Percentiles rank a stretch among this genome's conserved stretches.
These are phyloP conservation scores for Ceratocystis lukuohia DNA, from an alignment of 2,329 filamentous ascomycete genomes.

Conservation along the genomic window DNA sequence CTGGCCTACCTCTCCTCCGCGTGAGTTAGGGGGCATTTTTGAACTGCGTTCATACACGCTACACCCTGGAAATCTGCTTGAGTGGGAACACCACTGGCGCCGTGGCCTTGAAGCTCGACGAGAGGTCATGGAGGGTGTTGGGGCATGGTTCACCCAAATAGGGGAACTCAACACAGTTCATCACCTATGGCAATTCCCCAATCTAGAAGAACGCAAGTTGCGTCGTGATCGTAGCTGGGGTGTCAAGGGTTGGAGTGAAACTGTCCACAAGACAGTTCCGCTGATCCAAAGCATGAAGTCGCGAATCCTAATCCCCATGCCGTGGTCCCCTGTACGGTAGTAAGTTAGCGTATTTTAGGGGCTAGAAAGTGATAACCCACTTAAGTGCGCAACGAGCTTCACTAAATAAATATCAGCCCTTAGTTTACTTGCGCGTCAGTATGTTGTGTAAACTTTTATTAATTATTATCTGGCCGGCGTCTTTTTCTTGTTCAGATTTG, in stretches of 20 bases:
- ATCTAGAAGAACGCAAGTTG: conserved; percentile 83
- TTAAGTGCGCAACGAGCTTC: no score
- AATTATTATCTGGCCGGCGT: neutral
- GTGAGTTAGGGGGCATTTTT: conserved; percentile 81
- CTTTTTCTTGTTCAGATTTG: neutral
- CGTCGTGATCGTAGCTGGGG: conserved; percentile 91
- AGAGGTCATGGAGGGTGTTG: conserved; percentile 97
- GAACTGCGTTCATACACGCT: conserved; percentile 94
- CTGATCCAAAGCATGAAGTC: conserved; percentile 96
- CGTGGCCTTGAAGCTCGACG: conserved; percentile 77
- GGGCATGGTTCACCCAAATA: conserved; percentile 97
- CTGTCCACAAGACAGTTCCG: conserved; percentile 95
- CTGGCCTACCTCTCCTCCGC: conserved; percentile 90
- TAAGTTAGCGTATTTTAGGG: neutral
- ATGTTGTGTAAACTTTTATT: no score
- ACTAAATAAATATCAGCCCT: no score
- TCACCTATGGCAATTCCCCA: conserved; percentile 96
- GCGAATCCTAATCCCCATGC: conserved; percentile 82
- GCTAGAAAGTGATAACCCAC: neutral
- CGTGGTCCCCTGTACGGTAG: conserved; percentile 85
- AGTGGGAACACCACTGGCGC: conserved; percentile 98
- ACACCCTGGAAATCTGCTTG: conserved; percentile 85
- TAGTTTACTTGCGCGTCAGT: no score
- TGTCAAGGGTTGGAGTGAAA: conserved; percentile 89
- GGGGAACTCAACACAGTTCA: conserved; percentile 96